Evolutionary conservation across 2,329 filamentous ascomycete genomes (phyloP).

Genomic region (Cladobotryum mycophilum): DNA sequence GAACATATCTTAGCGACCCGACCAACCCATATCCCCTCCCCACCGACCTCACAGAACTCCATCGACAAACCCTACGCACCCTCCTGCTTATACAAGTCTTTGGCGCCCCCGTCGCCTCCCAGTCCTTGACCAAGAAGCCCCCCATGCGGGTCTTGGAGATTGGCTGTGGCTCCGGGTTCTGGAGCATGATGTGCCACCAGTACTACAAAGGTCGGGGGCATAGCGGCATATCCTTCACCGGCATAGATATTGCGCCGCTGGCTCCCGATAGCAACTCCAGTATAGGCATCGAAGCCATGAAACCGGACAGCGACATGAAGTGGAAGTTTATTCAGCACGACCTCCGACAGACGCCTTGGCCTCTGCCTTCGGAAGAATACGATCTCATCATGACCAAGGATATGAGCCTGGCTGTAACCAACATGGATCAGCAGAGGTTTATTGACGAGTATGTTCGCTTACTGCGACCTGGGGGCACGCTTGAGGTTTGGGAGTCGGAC

Average conservation of each 20-base stretch:
- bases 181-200: constrained; percentile 82
- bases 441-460: constrained; percentile 72
- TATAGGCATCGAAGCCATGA: constrained; percentile 32
- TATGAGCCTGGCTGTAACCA: constrained; percentile 59
- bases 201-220: constrained; percentile 66
- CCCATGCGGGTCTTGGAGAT: constrained; percentile 77
- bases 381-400: constrained; percentile 89
- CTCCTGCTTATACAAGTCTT: constrained; percentile 76
- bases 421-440: constrained; percentile 47
- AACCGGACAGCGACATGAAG: constrained; percentile 65
- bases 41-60: constrained; percentile 78
- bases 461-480: constrained; percentile 66
- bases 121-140: constrained; percentile 57
- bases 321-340: constrained; percentile 90
- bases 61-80: constrained; percentile 79
- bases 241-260: constrained; percentile 72
- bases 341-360: constrained; percentile 66
- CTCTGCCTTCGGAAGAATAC: constrained; percentile 73
- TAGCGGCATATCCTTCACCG: constrained; percentile 68
- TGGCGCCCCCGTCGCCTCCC: constrained; percentile 71
- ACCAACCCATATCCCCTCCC: constrained; percentile 76
- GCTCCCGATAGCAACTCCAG: constrained; percentile 38
- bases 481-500: constrained; percentile 90
- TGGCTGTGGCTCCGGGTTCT: constrained; percentile 81
- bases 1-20: constrained; percentile 73